These are phyloP conservation scores for Adansonia madagascariensis DNA, from an alignment of 441 rosid species.

Conservation along the genomic window DNA sequence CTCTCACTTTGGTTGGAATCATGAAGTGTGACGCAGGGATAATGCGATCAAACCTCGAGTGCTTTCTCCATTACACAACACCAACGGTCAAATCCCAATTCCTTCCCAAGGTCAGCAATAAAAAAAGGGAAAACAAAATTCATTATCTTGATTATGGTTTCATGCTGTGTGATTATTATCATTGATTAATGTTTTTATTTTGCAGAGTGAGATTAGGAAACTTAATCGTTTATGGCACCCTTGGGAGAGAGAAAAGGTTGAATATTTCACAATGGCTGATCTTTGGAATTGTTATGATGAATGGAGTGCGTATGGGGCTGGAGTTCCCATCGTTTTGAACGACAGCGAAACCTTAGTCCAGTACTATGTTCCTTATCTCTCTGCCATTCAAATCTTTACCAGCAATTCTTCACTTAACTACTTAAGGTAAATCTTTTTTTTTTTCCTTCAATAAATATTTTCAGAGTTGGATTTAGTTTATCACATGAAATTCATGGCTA, in stretches of 20 bases:
- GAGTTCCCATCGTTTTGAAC: slow-evolving; percentile 67
- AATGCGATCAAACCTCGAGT: slow-evolving; percentile 73
- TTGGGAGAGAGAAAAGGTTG: slow-evolving; percentile 79
- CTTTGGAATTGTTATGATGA: slow-evolving; percentile 87
- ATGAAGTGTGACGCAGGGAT: slow-evolving; percentile 69
- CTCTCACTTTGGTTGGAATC: slow-evolving; percentile 27
- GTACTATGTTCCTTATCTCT: slow-evolving; percentile 91
- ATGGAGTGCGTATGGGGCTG: slow-evolving; percentile 99
- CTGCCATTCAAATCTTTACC: slow-evolving; percentile 90
- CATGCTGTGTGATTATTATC: not conserved
- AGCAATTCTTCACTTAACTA: slow-evolving; percentile 63
- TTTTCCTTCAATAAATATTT: slow-evolving; percentile 21
- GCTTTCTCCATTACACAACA: slow-evolving; percentile 80
- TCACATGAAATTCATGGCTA: not conserved
- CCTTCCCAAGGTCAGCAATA: slow-evolving; percentile 68
- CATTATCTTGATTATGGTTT: not conserved
- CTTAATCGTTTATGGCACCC: slow-evolving; percentile 86
- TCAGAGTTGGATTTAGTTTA: too few relatives aligned
- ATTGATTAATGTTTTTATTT: not conserved
- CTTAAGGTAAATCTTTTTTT: slow-evolving; percentile 46
- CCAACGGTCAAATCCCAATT: slow-evolving; percentile 72
- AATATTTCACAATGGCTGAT: slow-evolving; percentile 76
- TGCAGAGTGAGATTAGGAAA: slow-evolving; percentile 75
- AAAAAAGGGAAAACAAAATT: not conserved
- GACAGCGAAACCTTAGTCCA: slow-evolving; percentile 78